phyloP scores from a whole-genome alignment of 768 basidiomycete genomes.

The Royoungia palumana region DNA sequence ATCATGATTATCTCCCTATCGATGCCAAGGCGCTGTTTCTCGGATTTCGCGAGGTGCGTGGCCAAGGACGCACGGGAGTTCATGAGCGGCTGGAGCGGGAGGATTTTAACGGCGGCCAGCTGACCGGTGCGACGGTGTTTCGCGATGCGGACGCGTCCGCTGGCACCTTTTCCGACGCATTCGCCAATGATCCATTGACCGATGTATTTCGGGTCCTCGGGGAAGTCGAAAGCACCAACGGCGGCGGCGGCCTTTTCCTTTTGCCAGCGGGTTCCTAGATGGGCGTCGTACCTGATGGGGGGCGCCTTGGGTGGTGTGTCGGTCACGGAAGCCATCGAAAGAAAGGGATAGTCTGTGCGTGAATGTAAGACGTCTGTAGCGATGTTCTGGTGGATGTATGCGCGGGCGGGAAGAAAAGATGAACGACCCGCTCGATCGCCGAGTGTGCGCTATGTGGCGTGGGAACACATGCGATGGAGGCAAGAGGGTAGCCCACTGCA shows the following conservation, averaged over 20 bases:
- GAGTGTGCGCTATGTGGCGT: too few relatives aligned
- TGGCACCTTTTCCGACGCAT: constrained; percentile 91
- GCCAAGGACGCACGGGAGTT: constrained; percentile 67
- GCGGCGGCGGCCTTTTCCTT: constrained; percentile 85
- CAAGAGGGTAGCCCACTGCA: too few relatives aligned
- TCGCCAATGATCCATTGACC: constrained; percentile 94
- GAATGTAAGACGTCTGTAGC: constrained; percentile 7
- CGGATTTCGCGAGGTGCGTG: constrained; percentile 65
- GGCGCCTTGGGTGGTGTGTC: constrained; percentile 67
- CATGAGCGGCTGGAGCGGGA: constrained; percentile 77
- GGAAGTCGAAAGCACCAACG: constrained; percentile 69
- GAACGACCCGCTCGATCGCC: too few relatives aligned
- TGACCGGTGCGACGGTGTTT: constrained; percentile 82
- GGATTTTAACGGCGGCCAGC: constrained; percentile 94
- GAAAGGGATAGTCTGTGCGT: constrained; percentile 13
- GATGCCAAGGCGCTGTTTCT: constrained; percentile 81
- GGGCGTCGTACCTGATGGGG: constrained; percentile 66
- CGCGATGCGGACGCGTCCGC: constrained; percentile 92
- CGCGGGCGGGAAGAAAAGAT: constrained; percentile 8
- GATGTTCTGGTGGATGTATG: constrained; percentile 6
- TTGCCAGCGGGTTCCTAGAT: constrained; percentile 79
- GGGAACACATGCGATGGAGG: too few relatives aligned
- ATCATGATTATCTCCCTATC: constrained; percentile 97
- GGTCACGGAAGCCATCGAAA: constrained; percentile 29
- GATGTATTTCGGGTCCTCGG: constrained; percentile 80